Percentiles rank a stretch among this genome's conserved stretches.
phyloP scores from a whole-genome alignment of 768 basidiomycete genomes.

The Boletus pseudo-olivaceus region DNA sequence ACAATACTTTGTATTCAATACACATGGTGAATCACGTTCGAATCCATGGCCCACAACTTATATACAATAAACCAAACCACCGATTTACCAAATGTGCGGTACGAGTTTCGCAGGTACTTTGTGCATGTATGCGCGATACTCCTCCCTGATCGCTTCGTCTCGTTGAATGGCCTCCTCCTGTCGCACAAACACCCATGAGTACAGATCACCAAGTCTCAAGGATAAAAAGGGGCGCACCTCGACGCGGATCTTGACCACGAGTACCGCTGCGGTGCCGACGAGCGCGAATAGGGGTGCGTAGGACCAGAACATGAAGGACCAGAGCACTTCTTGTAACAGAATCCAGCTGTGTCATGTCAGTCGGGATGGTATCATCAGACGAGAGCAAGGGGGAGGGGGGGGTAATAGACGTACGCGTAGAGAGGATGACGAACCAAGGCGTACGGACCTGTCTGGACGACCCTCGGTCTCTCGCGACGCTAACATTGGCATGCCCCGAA shows the following conservation, averaged over 20 bases:
- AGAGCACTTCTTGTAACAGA: background rate
- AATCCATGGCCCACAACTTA: too few species aligned
- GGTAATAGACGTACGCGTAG: slow-evolving; percentile 2
- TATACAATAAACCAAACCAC: background rate
- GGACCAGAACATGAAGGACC: slow-evolving; percentile 8
- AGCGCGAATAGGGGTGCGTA: slow-evolving; percentile 1
- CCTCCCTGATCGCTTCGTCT: slow-evolving; percentile 5
- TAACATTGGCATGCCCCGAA: background rate
- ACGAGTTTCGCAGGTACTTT: slow-evolving; percentile 13
- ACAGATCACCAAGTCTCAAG: too few species aligned
- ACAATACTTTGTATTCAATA: too few species aligned
- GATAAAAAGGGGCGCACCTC: background rate
- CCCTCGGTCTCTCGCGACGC: slow-evolving; percentile 10
- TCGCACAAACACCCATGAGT: background rate
- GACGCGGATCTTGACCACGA: slow-evolving; percentile 4
- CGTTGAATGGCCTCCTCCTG: slow-evolving; percentile 8
- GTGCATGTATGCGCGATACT: slow-evolving; percentile 9
- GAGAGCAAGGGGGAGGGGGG: background rate
- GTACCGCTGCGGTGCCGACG: background rate
- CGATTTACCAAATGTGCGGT: slow-evolving; percentile 6
- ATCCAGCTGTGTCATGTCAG: background rate
- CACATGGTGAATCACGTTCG: too few species aligned
- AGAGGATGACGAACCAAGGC: slow-evolving; percentile 13
- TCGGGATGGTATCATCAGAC: background rate
- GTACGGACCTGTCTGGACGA: slow-evolving; percentile 14